Base-by-base conservation (phyloP, 1,284 basidiomycete genomes). In the Stereum hirsutum region DNA sequence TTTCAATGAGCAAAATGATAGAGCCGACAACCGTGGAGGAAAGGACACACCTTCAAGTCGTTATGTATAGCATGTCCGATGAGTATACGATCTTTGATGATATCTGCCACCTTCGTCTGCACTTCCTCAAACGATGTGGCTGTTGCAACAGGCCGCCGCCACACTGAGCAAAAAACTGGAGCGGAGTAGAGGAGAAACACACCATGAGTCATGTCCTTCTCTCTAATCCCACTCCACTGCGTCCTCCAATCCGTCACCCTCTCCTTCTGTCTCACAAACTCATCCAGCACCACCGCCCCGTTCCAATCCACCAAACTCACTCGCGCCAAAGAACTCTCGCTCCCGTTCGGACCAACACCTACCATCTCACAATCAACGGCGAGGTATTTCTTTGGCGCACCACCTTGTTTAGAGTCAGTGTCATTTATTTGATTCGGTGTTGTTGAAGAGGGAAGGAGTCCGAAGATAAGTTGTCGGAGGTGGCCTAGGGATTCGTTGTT, bases 341-440 rank as follows among this genome's bases (percentile, higher is more conserved):
- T 50, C 8, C 91, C 93, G 25, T 85, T 72, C 7, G 80, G 73
- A 0, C 94, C 93, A 5, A 98, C 79, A 1, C 94, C 94, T 3
- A 99, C 95, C 94, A 99, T 98, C 64, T 99, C 94, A 54, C 94
- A 97, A 61, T 98, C 94, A 34, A 98, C 5, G 10, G 36, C 36
- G 20, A 38, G 4, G 21, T 38, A 26, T 17, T 23, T 38, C 12
- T 24, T 21, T 19, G n/a, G 36, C 7, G 36, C 14, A 17, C 14
- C 21, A 7, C 26, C 36, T 19, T 11, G 11, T n/a, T 19, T 4
- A 24, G 24, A 17, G n/a, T n/a, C n/a, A n/a, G n/a, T n/a, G n/a
- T n/a, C n/a, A n/a, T n/a, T n/a, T n/a, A n/a, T n/a, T n/a, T n/a
- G n/a, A n/a, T n/a, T n/a, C n/a, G n/a, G n/a, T n/a, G n/a, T n/a